Percentiles rank a stretch among this genome's conserved stretches.
These are phyloP conservation scores for Fusarium euwallaceae DNA, from an alignment of 2,329 filamentous ascomycete genomes.

Conservation along the genomic window DNA sequence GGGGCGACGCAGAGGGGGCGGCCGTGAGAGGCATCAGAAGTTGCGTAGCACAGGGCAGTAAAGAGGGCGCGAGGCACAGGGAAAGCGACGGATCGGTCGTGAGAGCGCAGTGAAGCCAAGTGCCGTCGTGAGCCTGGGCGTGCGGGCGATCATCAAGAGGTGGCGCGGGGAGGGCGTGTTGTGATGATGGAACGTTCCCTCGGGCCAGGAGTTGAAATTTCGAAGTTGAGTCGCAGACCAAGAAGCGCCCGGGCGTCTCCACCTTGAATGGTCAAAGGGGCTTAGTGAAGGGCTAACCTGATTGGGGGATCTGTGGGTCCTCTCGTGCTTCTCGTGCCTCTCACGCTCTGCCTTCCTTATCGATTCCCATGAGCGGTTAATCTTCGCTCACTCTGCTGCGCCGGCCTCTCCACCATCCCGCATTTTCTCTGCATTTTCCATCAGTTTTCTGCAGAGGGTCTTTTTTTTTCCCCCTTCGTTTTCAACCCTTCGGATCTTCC, in stretches of 20 bases:
- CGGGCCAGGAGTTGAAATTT: slow-evolving; percentile 60
- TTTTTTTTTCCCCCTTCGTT: slow-evolving; percentile 36
- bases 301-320: slow-evolving; percentile 32
- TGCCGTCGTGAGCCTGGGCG: slow-evolving; percentile 51
- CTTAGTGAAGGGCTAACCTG: slow-evolving; percentile 53
- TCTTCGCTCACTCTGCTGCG: slow-evolving; percentile 46
- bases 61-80: slow-evolving; percentile 57
- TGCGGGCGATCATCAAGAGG: slow-evolving; percentile 54
- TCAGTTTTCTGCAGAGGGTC: slow-evolving; percentile 36
- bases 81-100: slow-evolving; percentile 47
- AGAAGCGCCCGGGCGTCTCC: slow-evolving; percentile 49
- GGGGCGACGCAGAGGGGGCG: slow-evolving; percentile 75
- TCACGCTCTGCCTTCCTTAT: slow-evolving; percentile 44
- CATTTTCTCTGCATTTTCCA: slow-evolving; percentile 47
- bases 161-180: slow-evolving; percentile 49
- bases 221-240: slow-evolving; percentile 58
- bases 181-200: slow-evolving; percentile 52
- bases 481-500: slow-evolving; percentile 16
- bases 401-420: slow-evolving; percentile 44
- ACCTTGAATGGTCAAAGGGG: slow-evolving; percentile 53
- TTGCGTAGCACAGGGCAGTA: slow-evolving; percentile 51
- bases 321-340: neutral
- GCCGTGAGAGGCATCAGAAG: slow-evolving; percentile 91
- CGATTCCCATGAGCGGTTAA: slow-evolving; percentile 52
- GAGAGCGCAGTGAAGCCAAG: slow-evolving; percentile 51